Conservation (phyloP, 441 rosid genomes). For the Populus hybrid region DNA sequence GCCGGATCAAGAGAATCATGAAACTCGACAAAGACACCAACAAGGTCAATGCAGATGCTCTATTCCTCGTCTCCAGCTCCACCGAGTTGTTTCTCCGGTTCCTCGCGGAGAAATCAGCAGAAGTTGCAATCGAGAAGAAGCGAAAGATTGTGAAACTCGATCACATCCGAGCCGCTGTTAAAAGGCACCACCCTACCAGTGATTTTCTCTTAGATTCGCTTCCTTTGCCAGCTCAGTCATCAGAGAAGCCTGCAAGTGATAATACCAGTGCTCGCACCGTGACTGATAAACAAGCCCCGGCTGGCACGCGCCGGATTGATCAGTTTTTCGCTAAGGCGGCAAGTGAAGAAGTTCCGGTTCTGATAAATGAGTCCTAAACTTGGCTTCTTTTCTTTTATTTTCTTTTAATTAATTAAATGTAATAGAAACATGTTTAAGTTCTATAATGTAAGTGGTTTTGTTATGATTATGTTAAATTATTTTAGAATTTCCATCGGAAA, state of each 20-base stretch:
- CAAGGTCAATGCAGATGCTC: constrained; percentile 72
- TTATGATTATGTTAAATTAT: not conserved
- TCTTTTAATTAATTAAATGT: not conserved
- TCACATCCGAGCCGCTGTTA: constrained; percentile 61
- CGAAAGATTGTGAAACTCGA: constrained; percentile 68
- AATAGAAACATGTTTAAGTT: not conserved
- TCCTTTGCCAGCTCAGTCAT: constrained; percentile 45
- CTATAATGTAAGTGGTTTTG: not conserved
- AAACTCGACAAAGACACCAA: constrained; percentile 80
- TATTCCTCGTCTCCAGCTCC: constrained; percentile 51
- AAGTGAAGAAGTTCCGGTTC: constrained; percentile 33
- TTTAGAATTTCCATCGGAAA: not conserved
- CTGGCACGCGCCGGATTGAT: constrained; percentile 65
- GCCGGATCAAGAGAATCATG: constrained; percentile 73
- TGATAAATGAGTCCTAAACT: constrained; percentile 31
- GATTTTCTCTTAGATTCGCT: constrained; percentile 94
- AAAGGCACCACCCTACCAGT: constrained; percentile 70
- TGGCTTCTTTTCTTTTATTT: not conserved
- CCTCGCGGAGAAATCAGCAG: constrained; percentile 66
- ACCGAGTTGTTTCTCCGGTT: constrained; percentile 61
- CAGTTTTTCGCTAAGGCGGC: constrained; percentile 44
- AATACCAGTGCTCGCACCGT: constrained; percentile 19
- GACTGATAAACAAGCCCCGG: constrained; percentile 32
- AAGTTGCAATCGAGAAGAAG: constrained; percentile 61
- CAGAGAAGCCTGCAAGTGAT: constrained; percentile 22